These are phyloP conservation scores for Rubus parviflorus DNA, from an alignment of 306 rosid species.

Conservation along the genomic window DNA sequence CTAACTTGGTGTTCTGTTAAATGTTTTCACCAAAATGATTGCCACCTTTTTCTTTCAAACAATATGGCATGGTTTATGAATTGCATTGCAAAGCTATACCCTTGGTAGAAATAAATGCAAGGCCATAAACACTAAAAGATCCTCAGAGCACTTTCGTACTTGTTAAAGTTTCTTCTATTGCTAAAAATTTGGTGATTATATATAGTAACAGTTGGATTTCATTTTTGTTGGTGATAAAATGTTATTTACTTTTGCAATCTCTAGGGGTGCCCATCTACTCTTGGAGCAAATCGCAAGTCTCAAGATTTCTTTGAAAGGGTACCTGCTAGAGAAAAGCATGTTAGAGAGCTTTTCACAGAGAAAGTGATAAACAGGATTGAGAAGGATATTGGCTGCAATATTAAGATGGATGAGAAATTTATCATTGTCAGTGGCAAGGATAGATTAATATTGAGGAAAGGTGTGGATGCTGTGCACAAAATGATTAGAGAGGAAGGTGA, in stretches of 20 bases:
- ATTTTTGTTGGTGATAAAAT: slow-evolving; percentile 25
- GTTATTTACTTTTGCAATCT: slow-evolving; percentile 27
- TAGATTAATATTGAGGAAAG: slow-evolving; percentile 75
- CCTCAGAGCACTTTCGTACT: not conserved
- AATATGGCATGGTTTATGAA: not conserved
- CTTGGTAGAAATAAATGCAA: not conserved
- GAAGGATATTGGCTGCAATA: slow-evolving; percentile 85
- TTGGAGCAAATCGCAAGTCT: slow-evolving; percentile 92
- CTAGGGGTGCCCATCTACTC: slow-evolving; percentile 97
- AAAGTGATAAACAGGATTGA: slow-evolving; percentile 78
- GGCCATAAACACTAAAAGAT: not conserved
- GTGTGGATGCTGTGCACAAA: slow-evolving; percentile 94
- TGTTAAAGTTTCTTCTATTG: not conserved
- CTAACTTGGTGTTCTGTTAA: not conserved
- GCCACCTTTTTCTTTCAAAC: not conserved
- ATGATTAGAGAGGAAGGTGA: slow-evolving; percentile 78
- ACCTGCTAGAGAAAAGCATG: slow-evolving; percentile 83
- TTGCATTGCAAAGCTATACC: not conserved
- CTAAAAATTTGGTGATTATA: not conserved
- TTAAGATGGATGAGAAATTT: slow-evolving; percentile 94
- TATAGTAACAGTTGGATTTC: slow-evolving; percentile 2
- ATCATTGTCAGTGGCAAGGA: slow-evolving; percentile 92
- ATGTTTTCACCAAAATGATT: not conserved
- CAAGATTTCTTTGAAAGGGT: slow-evolving; percentile 97
- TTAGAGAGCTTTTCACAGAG: slow-evolving; percentile 73